Evolutionary conservation across 1,284 basidiomycete genomes (phyloP).

Genomic region (Tylopilus orsonianus): DNA sequence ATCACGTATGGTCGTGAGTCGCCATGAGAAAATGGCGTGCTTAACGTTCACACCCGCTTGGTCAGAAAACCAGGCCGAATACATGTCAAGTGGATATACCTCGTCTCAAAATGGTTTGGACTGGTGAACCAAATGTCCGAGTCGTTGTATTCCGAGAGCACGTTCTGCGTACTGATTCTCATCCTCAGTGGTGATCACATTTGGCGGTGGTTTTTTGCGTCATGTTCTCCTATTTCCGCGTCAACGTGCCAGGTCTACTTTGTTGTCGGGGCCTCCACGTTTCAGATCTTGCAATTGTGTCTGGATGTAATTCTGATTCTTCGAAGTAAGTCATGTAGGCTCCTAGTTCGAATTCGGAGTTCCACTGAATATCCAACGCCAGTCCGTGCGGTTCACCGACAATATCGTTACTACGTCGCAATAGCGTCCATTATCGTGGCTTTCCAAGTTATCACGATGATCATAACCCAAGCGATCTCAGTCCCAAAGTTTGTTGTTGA

Average conservation of each 20-base stretch:
- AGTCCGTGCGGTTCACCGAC: slow-evolving; percentile 22
- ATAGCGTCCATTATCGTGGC: slow-evolving; percentile 8
- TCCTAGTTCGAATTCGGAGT: background rate
- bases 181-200: slow-evolving; percentile 5
- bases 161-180: slow-evolving; percentile 5
- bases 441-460: background rate
- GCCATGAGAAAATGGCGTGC: background rate
- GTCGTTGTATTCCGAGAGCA: background rate
- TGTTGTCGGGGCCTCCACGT: slow-evolving; percentile 3
- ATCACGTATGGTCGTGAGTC: slow-evolving; percentile 25
- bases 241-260: slow-evolving; percentile 9
- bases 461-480: background rate
- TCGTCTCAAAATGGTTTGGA: slow-evolving; percentile 27
- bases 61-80: slow-evolving; percentile 7
- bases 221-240: background rate
- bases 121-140: slow-evolving; percentile 20
- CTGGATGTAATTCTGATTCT: slow-evolving; percentile 21
- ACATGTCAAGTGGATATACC: slow-evolving; percentile 22
- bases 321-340: slow-evolving; percentile 16
- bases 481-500: slow-evolving; percentile 11
- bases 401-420: background rate
- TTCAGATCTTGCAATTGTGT: slow-evolving; percentile 12
- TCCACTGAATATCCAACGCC: background rate
- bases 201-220: background rate
- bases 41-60: background rate